Percentiles rank a stretch among this genome's conserved stretches.
Conservation (phyloP, 75 land plant genomes). For the Selaginella moellendorffii region DNA sequence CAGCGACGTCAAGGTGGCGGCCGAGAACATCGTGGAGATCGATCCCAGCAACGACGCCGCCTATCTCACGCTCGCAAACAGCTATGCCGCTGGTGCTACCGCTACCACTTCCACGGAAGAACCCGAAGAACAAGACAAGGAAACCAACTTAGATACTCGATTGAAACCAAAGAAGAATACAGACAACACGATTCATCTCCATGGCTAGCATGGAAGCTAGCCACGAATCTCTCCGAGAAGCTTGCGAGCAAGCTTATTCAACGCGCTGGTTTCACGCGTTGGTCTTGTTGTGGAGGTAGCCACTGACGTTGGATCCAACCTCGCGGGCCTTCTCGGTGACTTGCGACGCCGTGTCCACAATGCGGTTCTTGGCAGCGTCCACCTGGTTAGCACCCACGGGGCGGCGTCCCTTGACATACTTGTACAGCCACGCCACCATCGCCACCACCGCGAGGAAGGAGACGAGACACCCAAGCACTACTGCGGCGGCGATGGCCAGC, state of each 20-base stretch:
- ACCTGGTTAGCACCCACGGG: slow-evolving; percentile 5
- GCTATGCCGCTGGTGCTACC: too few species aligned
- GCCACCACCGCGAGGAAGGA: neutral
- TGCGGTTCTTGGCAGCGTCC: neutral
- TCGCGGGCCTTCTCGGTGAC: neutral
- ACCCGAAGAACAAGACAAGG: neutral
- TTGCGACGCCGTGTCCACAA: neutral
- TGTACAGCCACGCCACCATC: neutral
- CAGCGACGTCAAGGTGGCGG: too few species aligned
- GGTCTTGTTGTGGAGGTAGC: neutral
- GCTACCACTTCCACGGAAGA: too few species aligned
- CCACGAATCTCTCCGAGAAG: neutral
- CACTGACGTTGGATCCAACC: neutral
- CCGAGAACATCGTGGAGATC: too few species aligned
- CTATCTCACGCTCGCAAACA: too few species aligned
- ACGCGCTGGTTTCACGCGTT: too few species aligned
- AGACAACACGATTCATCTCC: neutral
- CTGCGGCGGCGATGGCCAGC: neutral
- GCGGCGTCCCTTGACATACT: neutral
- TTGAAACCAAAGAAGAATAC: neutral
- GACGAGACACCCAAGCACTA: neutral
- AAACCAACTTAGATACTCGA: neutral
- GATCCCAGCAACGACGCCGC: too few species aligned
- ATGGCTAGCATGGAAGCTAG: neutral
- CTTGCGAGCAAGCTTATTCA: too few species aligned